phyloP scores from a whole-genome alignment of 2,329 filamentous ascomycete species.

The Amylocarpus encephaloides region DNA sequence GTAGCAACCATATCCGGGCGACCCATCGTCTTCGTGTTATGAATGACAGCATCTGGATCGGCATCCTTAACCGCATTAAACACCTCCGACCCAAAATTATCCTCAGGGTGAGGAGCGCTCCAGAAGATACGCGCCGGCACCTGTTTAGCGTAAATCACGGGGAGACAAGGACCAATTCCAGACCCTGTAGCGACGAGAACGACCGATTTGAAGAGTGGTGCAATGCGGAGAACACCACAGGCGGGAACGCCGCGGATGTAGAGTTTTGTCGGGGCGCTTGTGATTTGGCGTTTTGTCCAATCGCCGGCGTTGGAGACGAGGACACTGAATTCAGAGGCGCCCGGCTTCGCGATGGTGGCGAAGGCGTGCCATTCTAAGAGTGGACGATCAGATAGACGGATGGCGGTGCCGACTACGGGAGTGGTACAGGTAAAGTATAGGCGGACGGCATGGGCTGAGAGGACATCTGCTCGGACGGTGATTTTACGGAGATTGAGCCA shows the following conservation, averaged over 20 bases:
- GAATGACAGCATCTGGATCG: constrained; percentile 32
- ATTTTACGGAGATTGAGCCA: constrained; percentile 68
- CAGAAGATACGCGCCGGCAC: constrained; percentile 31
- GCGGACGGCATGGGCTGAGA: constrained; percentile 67
- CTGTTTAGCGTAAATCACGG: constrained; percentile 21
- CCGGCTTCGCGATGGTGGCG: constrained; percentile 60
- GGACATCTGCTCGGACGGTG: constrained; percentile 55
- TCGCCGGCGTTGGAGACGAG: constrained; percentile 69
- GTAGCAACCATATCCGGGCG: constrained; percentile 32
- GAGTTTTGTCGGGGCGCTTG: constrained; percentile 51
- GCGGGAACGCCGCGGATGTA: constrained; percentile 65
- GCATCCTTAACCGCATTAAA: constrained; percentile 27
- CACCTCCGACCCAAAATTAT: constrained; percentile 33
- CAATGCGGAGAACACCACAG: constrained; percentile 61
- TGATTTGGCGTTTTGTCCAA: constrained; percentile 63
- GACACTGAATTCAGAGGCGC: constrained; percentile 52
- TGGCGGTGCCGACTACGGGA: constrained; percentile 49
- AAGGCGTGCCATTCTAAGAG: constrained; percentile 71
- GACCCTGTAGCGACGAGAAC: constrained; percentile 67
- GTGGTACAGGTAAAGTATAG: constrained; percentile 62
- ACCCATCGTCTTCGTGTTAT: constrained; percentile 32
- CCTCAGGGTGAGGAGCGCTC: constrained; percentile 31
- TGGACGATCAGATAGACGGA: constrained; percentile 56
- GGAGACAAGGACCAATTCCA: constrained; percentile 62
- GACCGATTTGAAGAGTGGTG: constrained; percentile 57